Base-by-base conservation (phyloP, 768 basidiomycete genomes). In the Collybiopsis luxurians region DNA sequence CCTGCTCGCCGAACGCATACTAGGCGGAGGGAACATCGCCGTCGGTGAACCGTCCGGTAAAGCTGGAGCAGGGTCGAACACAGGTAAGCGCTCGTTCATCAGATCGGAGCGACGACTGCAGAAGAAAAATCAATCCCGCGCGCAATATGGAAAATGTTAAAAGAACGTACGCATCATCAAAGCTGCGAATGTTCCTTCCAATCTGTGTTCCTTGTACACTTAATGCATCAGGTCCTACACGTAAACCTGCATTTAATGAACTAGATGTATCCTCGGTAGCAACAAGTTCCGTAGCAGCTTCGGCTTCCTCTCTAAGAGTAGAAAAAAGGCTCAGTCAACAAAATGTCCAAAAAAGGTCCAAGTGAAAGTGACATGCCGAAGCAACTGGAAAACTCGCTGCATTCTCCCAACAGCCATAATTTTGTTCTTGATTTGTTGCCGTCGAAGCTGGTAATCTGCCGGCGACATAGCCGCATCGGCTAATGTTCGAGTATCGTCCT, bases 361-460 rank as follows among this genome's bases (percentile, higher is more conserved):
- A 21, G 51, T 19, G 26, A 46, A 48, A 13, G 23, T 17, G 12
- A 71, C 87, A 64, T 58, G 93, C 92, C 93, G 87, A 30, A 98
- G 78, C 51, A 95, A 78, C 53, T 92, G 86, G 78, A 95, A 96
- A 45, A 97, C 87, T 34, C 87, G 76, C 58, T 93, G 91, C 90
- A 98, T 91, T 67, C 84, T 79, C 26, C 95, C 95, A 57, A 98
- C 92, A 0, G 91, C 92, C 61, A 94, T 73, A 62, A 97, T 96
- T 80, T 97, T 97, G 71, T 86, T 92, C 79, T 90, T 94, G 75
- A 98, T 95, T 63, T 84, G 79, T 63, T 91, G 82, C 61, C 84
- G 74, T 55, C 91, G 77, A 63, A 76, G 75, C n/a, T 73, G 69
- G 15, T 85, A 83, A 17, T 69, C 68, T 11, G 77, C 71, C 3